phyloP scores from a whole-genome alignment of 208 protist genomes.

The Porcisia hertigi region DNA sequence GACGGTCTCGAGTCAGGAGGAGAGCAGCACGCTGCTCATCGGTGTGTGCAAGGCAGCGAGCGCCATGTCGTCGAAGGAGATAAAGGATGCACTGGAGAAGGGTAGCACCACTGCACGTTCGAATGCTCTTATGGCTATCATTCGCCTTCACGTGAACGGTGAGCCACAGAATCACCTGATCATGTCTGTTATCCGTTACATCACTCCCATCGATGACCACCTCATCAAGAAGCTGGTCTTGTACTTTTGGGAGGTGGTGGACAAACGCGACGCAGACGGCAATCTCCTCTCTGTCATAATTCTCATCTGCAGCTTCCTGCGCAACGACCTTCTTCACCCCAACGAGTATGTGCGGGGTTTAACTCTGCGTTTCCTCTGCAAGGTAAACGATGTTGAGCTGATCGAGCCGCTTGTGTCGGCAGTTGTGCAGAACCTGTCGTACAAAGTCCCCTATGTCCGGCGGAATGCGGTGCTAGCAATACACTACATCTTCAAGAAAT shows the following conservation, averaged over 20 bases:
- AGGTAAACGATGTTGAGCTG: slow-evolving; percentile 96
- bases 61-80: slow-evolving; percentile 70
- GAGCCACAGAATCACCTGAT: slow-evolving; percentile 96
- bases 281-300: slow-evolving; percentile 98
- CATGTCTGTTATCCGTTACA: slow-evolving; percentile 97
- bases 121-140: slow-evolving; percentile 91
- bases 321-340: slow-evolving; percentile 96
- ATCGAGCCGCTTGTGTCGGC: slow-evolving; percentile 97
- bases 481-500: slow-evolving; percentile 93
- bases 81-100: slow-evolving; percentile 91
- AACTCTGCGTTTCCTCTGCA: slow-evolving; percentile 98
- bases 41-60: slow-evolving; percentile 34
- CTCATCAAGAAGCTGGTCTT: slow-evolving; percentile 98
- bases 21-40: slow-evolving; percentile 72
- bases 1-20: slow-evolving; percentile 58
- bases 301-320: slow-evolving; percentile 96
- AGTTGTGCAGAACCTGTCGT: slow-evolving; percentile 94
- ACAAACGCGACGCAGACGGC: slow-evolving; percentile 95
- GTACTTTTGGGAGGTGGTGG: slow-evolving; percentile 98
- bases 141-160: slow-evolving; percentile 95
- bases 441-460: slow-evolving; percentile 96
- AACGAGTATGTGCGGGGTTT: slow-evolving; percentile 98
- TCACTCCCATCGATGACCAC: slow-evolving; percentile 92
- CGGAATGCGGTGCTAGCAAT: slow-evolving; percentile 97
- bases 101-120: slow-evolving; percentile 79